Percentiles rank a stretch among this genome's conserved stretches.
Conservation (phyloP, 495 filamentous ascomycete species). For the Xylona heveae region DNA sequence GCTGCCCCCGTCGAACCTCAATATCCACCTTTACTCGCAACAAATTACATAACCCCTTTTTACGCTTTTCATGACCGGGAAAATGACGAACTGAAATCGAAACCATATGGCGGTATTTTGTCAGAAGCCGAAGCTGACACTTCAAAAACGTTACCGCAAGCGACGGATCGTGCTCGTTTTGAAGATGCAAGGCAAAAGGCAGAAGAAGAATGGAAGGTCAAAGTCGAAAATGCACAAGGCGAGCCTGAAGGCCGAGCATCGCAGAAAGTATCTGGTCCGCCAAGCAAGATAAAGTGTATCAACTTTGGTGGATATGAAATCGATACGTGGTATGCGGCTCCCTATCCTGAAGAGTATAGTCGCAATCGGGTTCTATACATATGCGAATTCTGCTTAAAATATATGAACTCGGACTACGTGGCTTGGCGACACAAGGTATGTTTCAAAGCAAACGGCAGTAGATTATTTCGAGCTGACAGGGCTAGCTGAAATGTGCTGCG, state of each 20-base stretch:
- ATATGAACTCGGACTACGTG: conserved; percentile 97
- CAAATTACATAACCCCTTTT: conserved; percentile 41
- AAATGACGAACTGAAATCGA: conserved; percentile 69
- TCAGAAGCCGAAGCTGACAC: conserved; percentile 82
- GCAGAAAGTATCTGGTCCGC: conserved; percentile 61
- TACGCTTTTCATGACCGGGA: conserved; percentile 75
- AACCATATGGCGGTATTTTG: conserved; percentile 89
- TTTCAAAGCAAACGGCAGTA: not conserved
- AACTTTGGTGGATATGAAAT: conserved; percentile 95
- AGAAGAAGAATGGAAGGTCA: conserved; percentile 73
- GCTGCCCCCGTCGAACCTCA: too few relatives aligned
- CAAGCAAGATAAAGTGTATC: conserved; percentile 95
- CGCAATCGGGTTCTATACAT: conserved; percentile 89
- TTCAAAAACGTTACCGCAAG: conserved; percentile 59
- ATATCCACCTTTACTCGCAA: conserved; percentile 32
- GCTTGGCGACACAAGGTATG: conserved; percentile 85
- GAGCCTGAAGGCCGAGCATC: conserved; percentile 24
- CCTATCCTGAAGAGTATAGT: conserved; percentile 96
- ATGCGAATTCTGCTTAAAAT: conserved; percentile 97
- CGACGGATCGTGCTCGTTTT: conserved; percentile 61
- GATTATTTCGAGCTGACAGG: not conserved
- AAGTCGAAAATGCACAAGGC: conserved; percentile 20
- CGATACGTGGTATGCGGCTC: conserved; percentile 98
- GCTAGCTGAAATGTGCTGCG: conserved; percentile 62
- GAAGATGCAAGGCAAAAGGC: conserved; percentile 73